Evolutionary conservation across 2,329 filamentous ascomycete species (phyloP), one percentile per base, ranked within the genome.

Genomic region (Teratosphaeria nubilosa): DNA sequence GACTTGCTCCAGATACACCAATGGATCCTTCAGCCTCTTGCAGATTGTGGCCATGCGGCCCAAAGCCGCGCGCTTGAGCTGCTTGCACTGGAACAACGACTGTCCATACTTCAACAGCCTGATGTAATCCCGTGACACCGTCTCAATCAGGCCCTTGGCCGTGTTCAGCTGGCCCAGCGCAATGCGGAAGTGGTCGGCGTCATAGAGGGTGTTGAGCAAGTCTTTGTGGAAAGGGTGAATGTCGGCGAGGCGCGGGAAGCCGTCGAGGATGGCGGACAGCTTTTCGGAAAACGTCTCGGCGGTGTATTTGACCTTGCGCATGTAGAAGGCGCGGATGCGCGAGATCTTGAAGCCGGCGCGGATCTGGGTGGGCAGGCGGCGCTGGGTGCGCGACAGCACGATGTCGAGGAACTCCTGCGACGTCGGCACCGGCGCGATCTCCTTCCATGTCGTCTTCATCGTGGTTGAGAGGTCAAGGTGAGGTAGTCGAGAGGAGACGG

Each of bases 41-140:
- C 90, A 90, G 69, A 99, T 90, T 20, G 94, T 99, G 64, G 92
- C 94, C 94, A 99, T 97, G 72, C 94, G 91, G 80, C 94, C 94
- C 56, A 99, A 84, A 9, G 88, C 95, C 55, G 95, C 94, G 64
- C 89, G 84, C 85, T 99, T 99, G 69, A 99, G 85, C 80, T 97
- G 91, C 79, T 99, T 99, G 83, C 92, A 97, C 79, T 99, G 94
- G 80, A 92, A 99, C 64, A 99, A 82, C 69, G 86, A 95, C 79
- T 96, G 91, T 57, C 90, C 91, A 78, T 99, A 97, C 81, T 96
- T 95, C 74, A 95, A 83, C 52, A 99, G 83, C 65, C 94, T 90
- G 62, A 99, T 91, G 71, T 99, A 99, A 75, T 99, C 94, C 71
- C 94, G 85, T 60, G 90, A 88, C 63, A 99, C 94, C 57, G 91